Evolutionary conservation across 1,139 yeast species (phyloP).

Genomic region (Hyphopichia wangnamkhiaoensis): DNA sequence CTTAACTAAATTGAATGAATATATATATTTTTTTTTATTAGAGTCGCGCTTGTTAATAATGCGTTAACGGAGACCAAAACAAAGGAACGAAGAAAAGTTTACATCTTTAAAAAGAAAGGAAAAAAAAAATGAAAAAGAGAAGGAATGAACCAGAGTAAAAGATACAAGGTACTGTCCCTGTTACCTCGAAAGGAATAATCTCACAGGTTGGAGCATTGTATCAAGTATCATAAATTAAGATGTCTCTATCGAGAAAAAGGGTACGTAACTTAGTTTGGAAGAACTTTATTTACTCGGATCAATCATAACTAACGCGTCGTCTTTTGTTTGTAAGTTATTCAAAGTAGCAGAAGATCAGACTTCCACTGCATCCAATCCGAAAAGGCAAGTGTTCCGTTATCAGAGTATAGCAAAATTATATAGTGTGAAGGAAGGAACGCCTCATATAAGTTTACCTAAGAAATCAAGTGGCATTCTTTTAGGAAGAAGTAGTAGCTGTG

Average conservation of each 20-base stretch:
- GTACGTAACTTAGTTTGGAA: conserved; percentile 25
- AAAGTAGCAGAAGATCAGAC: conserved; percentile 6
- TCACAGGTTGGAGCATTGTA: background rate
- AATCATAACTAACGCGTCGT: conserved; percentile 7
- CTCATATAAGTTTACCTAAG: conserved; percentile 36
- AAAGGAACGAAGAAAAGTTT: conserved; percentile 1
- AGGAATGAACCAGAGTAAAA: background rate
- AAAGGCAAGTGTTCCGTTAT: conserved; percentile 21
- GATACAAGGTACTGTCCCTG: no score
- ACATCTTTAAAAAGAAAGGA: background rate
- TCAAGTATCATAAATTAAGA: conserved; percentile 10
- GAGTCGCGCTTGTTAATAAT: background rate
- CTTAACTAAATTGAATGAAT: no score
- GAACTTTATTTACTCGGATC: conserved; percentile 1
- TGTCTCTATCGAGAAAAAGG: conserved; percentile 43
- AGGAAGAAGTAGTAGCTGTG: conserved; percentile 68
- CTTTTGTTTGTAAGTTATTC: conserved; percentile 4
- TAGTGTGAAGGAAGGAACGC: conserved; percentile 28
- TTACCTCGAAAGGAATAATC: background rate
- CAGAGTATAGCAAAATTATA: conserved; percentile 33
- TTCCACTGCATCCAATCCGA: conserved; percentile 8
- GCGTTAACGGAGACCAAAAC: conserved; percentile 5
- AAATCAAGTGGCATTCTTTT: conserved; percentile 37
- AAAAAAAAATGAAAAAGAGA: background rate
- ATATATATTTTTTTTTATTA: background rate